phyloP scores from a whole-genome alignment of 805 yeast species.

The Barnettozyma wickerhamii region DNA sequence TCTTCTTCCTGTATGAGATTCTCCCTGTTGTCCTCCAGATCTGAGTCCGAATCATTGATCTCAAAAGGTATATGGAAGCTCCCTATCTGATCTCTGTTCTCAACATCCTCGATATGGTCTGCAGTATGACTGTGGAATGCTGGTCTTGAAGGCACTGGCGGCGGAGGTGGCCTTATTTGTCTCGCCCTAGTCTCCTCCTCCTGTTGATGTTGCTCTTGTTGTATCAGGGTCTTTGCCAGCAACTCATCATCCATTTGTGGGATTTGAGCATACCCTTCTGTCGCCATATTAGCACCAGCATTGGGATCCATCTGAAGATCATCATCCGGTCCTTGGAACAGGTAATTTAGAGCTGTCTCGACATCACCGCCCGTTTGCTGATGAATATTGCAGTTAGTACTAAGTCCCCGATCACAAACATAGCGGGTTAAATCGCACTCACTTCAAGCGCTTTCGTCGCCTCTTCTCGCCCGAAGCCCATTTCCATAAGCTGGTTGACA shows the following conservation, averaged over 20 bases:
- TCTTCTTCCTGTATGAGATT: not conserved
- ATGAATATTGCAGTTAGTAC: not conserved
- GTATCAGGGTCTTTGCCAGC: not conserved
- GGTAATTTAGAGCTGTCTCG: constrained; percentile 31
- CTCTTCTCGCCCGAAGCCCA: constrained; percentile 38
- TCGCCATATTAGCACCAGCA: not conserved
- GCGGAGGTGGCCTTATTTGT: not conserved
- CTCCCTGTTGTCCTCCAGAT: constrained; percentile 1
- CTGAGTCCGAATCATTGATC: not conserved
- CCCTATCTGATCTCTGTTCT: too few species aligned
- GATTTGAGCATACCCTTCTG: not conserved
- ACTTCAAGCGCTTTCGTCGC: constrained; percentile 35
- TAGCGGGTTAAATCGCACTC: not conserved
- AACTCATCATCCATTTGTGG: not conserved
- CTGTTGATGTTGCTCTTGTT: too few species aligned
- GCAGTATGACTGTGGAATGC: not conserved
- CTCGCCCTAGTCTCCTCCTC: too few species aligned
- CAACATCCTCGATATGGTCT: constrained; percentile 3
- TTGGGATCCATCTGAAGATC: too few species aligned
- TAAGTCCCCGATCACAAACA: not conserved
- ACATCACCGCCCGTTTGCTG: constrained; percentile 30
- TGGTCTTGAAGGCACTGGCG: not conserved
- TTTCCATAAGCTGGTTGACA: constrained; percentile 22
- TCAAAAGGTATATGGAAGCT: too few species aligned
- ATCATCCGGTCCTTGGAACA: constrained; percentile 20